A percentile compares a stretch with the other conserved stretches of the same genome.
Conservation (phyloP, 208 protist genomes). For the Acanthamoeba castellanii region DNA sequence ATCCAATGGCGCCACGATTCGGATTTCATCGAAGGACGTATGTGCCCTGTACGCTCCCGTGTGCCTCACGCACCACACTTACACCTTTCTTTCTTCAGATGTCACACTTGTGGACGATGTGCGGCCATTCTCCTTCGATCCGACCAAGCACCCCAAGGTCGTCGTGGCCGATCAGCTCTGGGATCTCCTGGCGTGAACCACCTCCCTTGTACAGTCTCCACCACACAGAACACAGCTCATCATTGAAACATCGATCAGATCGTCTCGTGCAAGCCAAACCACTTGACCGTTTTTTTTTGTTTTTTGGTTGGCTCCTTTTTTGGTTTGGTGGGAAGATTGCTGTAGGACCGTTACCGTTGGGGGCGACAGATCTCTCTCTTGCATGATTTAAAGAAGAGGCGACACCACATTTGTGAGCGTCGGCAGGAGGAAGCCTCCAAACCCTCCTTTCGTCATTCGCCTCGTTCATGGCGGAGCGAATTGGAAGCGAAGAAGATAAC, state of each 20-base stretch:
- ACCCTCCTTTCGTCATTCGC: neutral
- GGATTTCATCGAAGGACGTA: neutral
- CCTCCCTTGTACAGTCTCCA: neutral
- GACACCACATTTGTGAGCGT: too few species aligned
- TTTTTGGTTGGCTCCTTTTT: neutral
- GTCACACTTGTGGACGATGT: conserved; percentile 1
- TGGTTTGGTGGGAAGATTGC: neutral
- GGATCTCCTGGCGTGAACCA: neutral
- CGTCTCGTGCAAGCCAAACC: too few species aligned
- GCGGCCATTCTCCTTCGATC: neutral
- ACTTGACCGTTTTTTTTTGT: neutral
- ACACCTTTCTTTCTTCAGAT: neutral
- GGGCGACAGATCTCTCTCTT: neutral
- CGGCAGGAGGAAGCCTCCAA: neutral
- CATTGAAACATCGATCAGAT: neutral
- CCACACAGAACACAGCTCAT: neutral
- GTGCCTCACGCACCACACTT: neutral
- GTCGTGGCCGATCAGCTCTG: neutral
- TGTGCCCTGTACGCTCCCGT: neutral
- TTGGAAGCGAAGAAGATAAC: neutral
- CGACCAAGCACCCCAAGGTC: neutral
- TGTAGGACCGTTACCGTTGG: neutral
- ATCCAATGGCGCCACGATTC: neutral
- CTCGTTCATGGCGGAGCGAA: neutral
- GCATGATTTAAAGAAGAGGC: neutral